Conservation (phyloP, 2,329 filamentous ascomycete species). For the Huntiella bhutanensis region DNA sequence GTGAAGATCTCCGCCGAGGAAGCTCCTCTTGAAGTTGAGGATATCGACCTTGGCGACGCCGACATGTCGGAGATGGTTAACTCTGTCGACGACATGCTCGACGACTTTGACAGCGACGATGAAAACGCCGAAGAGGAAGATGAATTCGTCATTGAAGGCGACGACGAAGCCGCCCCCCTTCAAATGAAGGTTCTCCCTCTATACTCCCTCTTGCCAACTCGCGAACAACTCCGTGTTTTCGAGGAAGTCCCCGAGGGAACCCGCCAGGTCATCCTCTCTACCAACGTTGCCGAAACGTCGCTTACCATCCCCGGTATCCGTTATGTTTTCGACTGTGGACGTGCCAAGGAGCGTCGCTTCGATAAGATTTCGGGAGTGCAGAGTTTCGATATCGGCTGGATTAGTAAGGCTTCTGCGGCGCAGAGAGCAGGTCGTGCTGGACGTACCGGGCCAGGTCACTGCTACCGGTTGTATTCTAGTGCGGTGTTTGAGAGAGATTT, state of each 20-base stretch:
- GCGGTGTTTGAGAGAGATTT: constrained; percentile 88
- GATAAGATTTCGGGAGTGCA: constrained; percentile 81
- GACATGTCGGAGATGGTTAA: constrained; percentile 31
- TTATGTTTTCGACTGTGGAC: constrained; percentile 88
- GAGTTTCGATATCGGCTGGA: constrained; percentile 88
- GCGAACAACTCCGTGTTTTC: constrained; percentile 81
- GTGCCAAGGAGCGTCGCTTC: constrained; percentile 81
- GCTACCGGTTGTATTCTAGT: constrained; percentile 84
- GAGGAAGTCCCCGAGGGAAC: constrained; percentile 65
- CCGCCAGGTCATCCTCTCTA: constrained; percentile 74
- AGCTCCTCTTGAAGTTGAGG: constrained; percentile 64
- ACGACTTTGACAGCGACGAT: constrained; percentile 39
- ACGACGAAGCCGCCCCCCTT: constrained; percentile 33
- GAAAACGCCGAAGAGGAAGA: constrained; percentile 39
- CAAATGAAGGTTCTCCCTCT: constrained; percentile 82
- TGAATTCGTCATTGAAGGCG: constrained; percentile 49
- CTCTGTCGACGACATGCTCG: constrained; percentile 35
- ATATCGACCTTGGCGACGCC: constrained; percentile 60
- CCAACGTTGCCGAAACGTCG: constrained; percentile 93
- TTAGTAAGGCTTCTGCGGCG: constrained; percentile 88
- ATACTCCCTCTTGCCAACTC: constrained; percentile 79
- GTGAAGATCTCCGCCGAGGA: constrained; percentile 62
- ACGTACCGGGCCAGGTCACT: constrained; percentile 87
- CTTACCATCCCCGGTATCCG: constrained; percentile 88
- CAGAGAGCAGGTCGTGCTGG: constrained; percentile 88